Percentiles rank a stretch among this genome's conserved stretches.
These are phyloP conservation scores for Thermothielavioides terrestris DNA, from an alignment of 495 filamentous ascomycete genomes.

Conservation along the genomic window DNA sequence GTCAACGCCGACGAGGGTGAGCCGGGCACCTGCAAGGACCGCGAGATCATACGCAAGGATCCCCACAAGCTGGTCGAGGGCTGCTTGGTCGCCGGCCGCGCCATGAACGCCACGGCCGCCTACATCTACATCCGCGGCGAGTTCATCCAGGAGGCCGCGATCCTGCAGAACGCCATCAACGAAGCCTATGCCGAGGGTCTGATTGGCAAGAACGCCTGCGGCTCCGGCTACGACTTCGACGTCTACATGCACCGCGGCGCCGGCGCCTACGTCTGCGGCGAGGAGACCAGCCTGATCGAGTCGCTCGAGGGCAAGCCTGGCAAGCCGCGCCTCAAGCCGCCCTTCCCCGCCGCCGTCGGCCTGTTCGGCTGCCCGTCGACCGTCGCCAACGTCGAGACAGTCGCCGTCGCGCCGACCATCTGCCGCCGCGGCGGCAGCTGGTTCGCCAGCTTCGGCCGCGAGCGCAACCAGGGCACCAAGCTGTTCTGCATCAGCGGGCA, in stretches of 20 bases:
- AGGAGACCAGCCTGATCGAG: slow-evolving; percentile 96
- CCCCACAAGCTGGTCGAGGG: slow-evolving; percentile 98
- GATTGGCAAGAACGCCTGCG: slow-evolving; percentile 97
- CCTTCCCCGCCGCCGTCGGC: slow-evolving; percentile 94
- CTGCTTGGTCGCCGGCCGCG: slow-evolving; percentile 89
- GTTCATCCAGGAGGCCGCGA: slow-evolving; percentile 93
- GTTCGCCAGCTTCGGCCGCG: slow-evolving; percentile 89
- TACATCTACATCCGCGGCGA: slow-evolving; percentile 99
- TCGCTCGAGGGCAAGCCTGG: slow-evolving; percentile 97
- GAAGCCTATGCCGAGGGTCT: slow-evolving; percentile 90
- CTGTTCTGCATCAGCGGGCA: slow-evolving; percentile 97
- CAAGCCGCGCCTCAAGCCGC: slow-evolving; percentile 96
- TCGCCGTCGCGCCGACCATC: slow-evolving; percentile 93
- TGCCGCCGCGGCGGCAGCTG: slow-evolving; percentile 84
- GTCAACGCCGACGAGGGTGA: slow-evolving; percentile 99
- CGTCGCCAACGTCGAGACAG: slow-evolving; percentile 94
- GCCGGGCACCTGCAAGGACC: slow-evolving; percentile 97
- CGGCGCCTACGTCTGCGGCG: slow-evolving; percentile 95
- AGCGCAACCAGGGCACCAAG: slow-evolving; percentile 93
- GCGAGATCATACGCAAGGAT: slow-evolving; percentile 99
- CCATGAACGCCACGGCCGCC: slow-evolving; percentile 95
- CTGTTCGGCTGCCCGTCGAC: slow-evolving; percentile 97
- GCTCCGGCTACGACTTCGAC: slow-evolving; percentile 94
- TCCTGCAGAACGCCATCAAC: slow-evolving; percentile 90
- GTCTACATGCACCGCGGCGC: slow-evolving; percentile 93